Evolutionary conservation across 352 stramenopile genomes (phyloP), one percentile per base, ranked within the genome.

Genomic region (Phytophthora sp.): DNA sequence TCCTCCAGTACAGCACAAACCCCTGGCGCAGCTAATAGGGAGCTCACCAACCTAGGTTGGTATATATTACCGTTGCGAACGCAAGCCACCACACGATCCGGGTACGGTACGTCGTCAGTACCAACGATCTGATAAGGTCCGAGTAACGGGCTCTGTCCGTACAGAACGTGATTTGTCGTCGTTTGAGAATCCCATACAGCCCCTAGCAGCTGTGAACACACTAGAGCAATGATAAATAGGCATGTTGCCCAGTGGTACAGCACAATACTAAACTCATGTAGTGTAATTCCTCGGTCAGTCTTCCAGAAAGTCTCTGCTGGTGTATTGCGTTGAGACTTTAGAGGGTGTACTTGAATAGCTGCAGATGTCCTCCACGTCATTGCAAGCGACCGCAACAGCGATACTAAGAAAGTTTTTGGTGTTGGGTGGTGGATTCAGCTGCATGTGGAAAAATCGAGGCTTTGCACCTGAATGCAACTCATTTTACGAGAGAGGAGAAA

Each of bases 91-190:
- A 66, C 62, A n/a, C 77, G 73, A 39, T 86, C 79, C 0, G 59
- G 62, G 45, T 78, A 86, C 53, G 75, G 39, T 24, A 81, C 66
- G 21, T 89, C 77, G 39, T 84, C 87, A 0, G 41, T 55, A 0
- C 79, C 77, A 4, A 53, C 11, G 30, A 87, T 72, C 13, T 62
- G 28, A 15, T 34, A 66, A 3, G 57, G 30, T 18, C 70, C 62
- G 3, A 54, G 21, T 4, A 35, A 27, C 0, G 55, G 58, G 15
- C 46, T 43, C 45, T 42, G 21, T 2, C 69, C 72, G 24, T 43
- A 77, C n/a, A 61, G 10, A 26, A 61, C 0, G 18, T 44, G 24
- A 4, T 28, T 49, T 0, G 17, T 54, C 5, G 27, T 52, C 15
- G 8, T 53, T 30, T 9, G 43, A 2, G 31, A 60, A 46, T 69